Evolutionary conservation across 2,329 filamentous ascomycete species (phyloP), one percentile per base, ranked within the genome.

Genomic region (Aspergillus versicolor): DNA sequence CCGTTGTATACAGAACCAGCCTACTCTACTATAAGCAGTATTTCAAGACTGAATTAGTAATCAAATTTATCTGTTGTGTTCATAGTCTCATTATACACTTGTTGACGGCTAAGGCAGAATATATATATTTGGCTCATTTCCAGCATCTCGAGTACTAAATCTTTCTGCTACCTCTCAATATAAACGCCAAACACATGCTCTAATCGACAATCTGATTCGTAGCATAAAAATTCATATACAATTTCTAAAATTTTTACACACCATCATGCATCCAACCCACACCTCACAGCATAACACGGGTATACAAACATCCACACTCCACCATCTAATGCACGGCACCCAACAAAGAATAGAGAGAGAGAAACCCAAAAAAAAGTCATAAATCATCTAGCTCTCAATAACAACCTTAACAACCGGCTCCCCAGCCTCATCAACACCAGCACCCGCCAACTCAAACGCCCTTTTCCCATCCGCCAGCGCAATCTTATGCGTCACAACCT

Each of bases 361-460:
- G 9, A 13, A 34, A 34, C 24, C 4, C n/a, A 30, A 30, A 27
- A 30, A 30, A 3, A 30, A 19, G 27, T 30, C 27, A 30, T 30
- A 9, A 30, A 1, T 9, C 27, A n/a, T 15, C 45, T 65, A 69
- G 21, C 64, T 72, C 61, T 76, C 67, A 61, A 81, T 76, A 53
- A 81, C 67, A 44, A 84, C 81, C 67, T 84, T 84, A 2, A 84
- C 74, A 17, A 83, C 80, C 9, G 82, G 74, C 30, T 74, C 78
- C 0, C 81, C 81, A 5, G 77, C 71, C 56, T 81, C 78, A 69
- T 84, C 82, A 15, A 77, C 71, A 0, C 80, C 81, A 57, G 74
- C 79, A 1, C 77, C 78, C 17, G 81, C 81, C 50, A 82, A 70
- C 5, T 75, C 73, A 64, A 84, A 84, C 2, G 81, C 82, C 37